Evolutionary conservation across 805 yeast species (phyloP).

Genomic region (Yamadazyma tumulicola): DNA sequence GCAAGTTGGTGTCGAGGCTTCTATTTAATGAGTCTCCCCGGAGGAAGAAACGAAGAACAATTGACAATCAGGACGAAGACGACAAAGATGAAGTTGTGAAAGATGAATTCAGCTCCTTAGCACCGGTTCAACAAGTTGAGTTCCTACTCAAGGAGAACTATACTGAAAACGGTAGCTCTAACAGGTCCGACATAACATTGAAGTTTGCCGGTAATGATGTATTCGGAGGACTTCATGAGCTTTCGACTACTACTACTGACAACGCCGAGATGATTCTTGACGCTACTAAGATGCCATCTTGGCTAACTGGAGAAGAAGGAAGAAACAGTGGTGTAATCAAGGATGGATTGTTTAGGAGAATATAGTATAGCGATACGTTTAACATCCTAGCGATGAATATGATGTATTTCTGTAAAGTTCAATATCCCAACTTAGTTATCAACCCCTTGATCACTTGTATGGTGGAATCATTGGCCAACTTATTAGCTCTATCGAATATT

Average conservation of each 20-base stretch:
- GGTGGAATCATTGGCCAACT: slow-evolving; percentile 12
- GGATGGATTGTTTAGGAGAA: slow-evolving; percentile 14
- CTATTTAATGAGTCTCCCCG: slow-evolving; percentile 33
- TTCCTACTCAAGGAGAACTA: slow-evolving; percentile 37
- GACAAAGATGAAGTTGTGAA: slow-evolving; percentile 16
- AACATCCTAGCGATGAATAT: too few relatives aligned
- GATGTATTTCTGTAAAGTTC: slow-evolving; percentile 4
- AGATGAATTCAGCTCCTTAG: slow-evolving; percentile 46
- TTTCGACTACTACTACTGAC: slow-evolving; percentile 37
- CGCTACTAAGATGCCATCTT: slow-evolving; percentile 60
- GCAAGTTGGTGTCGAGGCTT: slow-evolving; percentile 29
- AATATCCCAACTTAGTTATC: slow-evolving; percentile 27
- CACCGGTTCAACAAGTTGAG: slow-evolving; percentile 55
- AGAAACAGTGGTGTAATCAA: slow-evolving; percentile 41
- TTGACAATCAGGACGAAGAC: slow-evolving; percentile 7
- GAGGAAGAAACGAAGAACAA: slow-evolving; percentile 13
- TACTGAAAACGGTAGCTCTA: slow-evolving; percentile 12
- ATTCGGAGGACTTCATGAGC: slow-evolving; percentile 74
- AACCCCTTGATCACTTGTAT: slow-evolving; percentile 16
- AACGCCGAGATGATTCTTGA: slow-evolving; percentile 41
- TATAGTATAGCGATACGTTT: too few relatives aligned
- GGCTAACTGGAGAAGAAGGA: slow-evolving; percentile 79
- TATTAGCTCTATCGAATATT: slow-evolving; percentile 19
- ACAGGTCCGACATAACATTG: slow-evolving; percentile 25
- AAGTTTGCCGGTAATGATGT: slow-evolving; percentile 65